Conservation (phyloP, 768 basidiomycete species). For the Trametes coccinea region DNA sequence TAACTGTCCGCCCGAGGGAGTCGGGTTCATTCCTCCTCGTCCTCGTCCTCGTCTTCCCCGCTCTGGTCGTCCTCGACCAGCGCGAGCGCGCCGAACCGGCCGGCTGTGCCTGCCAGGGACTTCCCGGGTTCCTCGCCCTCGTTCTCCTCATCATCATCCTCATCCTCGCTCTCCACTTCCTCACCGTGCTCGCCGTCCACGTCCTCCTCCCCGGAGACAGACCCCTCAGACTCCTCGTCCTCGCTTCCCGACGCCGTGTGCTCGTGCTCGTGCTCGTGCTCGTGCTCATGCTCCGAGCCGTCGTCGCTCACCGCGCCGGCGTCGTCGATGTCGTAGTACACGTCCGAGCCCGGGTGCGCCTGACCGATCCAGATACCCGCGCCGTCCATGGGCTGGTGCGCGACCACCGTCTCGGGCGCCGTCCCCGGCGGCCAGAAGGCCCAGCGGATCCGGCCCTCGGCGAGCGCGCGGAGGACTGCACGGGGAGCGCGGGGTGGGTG, state of each 20-base stretch:
- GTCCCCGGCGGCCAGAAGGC: conserved; percentile 77
- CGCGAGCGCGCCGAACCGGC: conserved; percentile 43
- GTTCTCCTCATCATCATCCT: conserved; percentile 23
- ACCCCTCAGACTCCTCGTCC: not conserved
- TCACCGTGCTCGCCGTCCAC: not conserved
- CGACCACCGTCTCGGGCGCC: conserved; percentile 30
- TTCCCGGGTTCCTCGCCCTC: conserved; percentile 23
- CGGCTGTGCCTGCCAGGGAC: not conserved
- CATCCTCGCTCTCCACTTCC: not conserved
- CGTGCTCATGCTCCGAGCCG: conserved; percentile 28
- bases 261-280: conserved; percentile 3
- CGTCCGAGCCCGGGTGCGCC: conserved; percentile 7
- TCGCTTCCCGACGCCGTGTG: not conserved
- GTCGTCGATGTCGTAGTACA: conserved; percentile 22
- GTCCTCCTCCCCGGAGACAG: not conserved
- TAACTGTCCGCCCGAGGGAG: not conserved
- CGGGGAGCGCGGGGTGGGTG: not conserved
- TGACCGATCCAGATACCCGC: conserved; percentile 62
- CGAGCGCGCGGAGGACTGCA: conserved; percentile 76
- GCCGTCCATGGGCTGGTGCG: conserved; percentile 33
- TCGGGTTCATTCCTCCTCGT: not conserved
- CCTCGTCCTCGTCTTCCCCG: conserved; percentile 26
- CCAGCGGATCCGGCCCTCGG: conserved; percentile 82
- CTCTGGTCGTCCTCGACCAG: conserved; percentile 34
- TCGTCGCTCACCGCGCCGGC: not conserved